Base-by-base conservation (phyloP, 768 basidiomycete species). In the Lentinula aciculospora region DNA sequence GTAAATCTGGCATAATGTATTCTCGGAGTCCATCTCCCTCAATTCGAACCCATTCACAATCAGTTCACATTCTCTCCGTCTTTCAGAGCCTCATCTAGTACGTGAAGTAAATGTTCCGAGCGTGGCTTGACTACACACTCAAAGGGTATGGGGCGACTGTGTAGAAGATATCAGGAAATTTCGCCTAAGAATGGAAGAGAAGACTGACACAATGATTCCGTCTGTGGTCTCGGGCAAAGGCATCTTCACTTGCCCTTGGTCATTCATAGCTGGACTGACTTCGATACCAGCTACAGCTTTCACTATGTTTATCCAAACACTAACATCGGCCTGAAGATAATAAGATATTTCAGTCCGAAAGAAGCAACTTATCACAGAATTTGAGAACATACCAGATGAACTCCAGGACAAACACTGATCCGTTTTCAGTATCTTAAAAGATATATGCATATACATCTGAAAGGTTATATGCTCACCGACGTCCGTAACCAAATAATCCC, bases 401-500 rank as follows among this genome's bases (percentile, higher is more conserved):
- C 50, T 36, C 58, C 51, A 32, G 44, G 45, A 21, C 54, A 60
- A 39, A 32, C 28, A 53, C 28, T 37, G 44, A 37, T 37, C 29
- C 19, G 55, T 28, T 40, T 13, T 32, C 17, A 46, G 28, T 8
- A 19, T 21, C 3, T 25, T 10, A 9, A 6, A 15, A 49, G 36
- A 2, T 10, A 8, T 1, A 45, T 10, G 15, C 9, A 8, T 1
- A 45, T 10, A n/a, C 29, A 7, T 62, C 29, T 47, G 61, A 60
- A 67, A 60, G 4, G 66, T 34, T 34, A n/a, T 42, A 4, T 25
- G 6, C 51, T 28, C 21, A 53, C 51, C 51, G 51, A 23, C 51
- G 51, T 15, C 70, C 71, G 46, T 66, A 72, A 0, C 71, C 71
- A 48, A 72, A 72, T 6, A 64, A 31, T 23, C 65, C 65, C 3